These are phyloP conservation scores for Penicillium polonicum DNA, from an alignment of 2,329 filamentous ascomycete species.

Conservation along the genomic window DNA sequence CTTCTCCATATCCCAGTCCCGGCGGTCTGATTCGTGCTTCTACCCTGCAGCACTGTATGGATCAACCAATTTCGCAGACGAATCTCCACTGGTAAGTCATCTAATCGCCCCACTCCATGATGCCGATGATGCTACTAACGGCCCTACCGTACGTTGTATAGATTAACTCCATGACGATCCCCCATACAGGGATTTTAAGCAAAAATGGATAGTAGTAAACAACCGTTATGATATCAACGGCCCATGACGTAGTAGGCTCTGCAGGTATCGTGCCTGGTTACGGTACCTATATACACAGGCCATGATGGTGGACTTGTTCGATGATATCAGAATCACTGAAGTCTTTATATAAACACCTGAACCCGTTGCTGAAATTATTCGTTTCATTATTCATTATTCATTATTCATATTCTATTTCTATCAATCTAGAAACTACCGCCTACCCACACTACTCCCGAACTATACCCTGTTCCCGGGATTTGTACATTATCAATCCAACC, in stretches of 20 bases:
- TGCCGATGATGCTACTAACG: slow-evolving; percentile 14
- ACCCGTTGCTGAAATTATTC: neutral
- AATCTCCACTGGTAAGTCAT: slow-evolving; percentile 6
- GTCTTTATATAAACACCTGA: slow-evolving; percentile 2
- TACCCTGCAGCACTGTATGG: neutral
- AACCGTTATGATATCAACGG: slow-evolving; percentile 22
- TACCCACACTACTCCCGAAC: slow-evolving; percentile 5
- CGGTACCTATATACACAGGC: slow-evolving; percentile 12
- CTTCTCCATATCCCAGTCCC: neutral
- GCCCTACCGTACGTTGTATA: slow-evolving; percentile 8
- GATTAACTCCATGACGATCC: slow-evolving; percentile 15
- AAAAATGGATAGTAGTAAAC: neutral
- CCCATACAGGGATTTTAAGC: slow-evolving; percentile 10
- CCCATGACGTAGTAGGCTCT: slow-evolving; percentile 22
- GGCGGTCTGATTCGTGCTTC: slow-evolving; percentile 10
- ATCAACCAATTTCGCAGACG: slow-evolving; percentile 11
- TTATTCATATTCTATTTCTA: neutral
- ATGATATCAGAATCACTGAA: slow-evolving; percentile 19
- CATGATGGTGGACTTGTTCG: neutral
- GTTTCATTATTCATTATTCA: neutral
- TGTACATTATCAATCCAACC: slow-evolving; percentile 2
- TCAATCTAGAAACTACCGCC: slow-evolving; percentile 3
- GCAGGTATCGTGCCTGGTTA: slow-evolving; percentile 10
- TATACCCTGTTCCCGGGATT: slow-evolving; percentile 3
- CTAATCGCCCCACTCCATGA: slow-evolving; percentile 21